Evolutionary conservation across 2,329 filamentous ascomycete genomes (phyloP).

Genomic region (Colletotrichum euphorbiae): DNA sequence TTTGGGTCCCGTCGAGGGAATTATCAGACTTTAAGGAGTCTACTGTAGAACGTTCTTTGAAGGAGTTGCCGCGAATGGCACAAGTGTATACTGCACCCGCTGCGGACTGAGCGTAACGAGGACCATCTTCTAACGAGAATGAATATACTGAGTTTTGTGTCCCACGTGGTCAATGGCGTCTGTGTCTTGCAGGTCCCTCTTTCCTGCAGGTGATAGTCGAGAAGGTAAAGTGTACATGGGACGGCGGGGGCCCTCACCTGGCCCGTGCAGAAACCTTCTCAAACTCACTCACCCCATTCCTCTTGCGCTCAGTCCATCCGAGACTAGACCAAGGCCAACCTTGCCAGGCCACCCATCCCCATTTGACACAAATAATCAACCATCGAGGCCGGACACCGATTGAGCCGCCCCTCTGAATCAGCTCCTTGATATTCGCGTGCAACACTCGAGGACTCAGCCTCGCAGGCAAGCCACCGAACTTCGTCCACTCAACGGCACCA

Average conservation of each 20-base stretch:
- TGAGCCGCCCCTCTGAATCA: neutral
- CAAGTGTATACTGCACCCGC: neutral
- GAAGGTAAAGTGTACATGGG: slow-evolving; percentile 51
- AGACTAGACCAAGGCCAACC: neutral
- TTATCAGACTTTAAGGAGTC: neutral
- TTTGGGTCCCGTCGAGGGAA: neutral
- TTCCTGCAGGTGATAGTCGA: slow-evolving; percentile 24
- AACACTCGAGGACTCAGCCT: neutral
- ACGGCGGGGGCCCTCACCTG: slow-evolving; percentile 21
- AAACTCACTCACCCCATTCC: slow-evolving; percentile 58
- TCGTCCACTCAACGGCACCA: neutral
- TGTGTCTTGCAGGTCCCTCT: neutral
- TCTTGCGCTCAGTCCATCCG: slow-evolving; percentile 27
- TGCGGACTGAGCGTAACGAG: too few species aligned
- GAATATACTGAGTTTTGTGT: slow-evolving; percentile 10
- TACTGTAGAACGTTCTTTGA: neutral
- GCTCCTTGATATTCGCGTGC: neutral
- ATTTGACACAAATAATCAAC: neutral
- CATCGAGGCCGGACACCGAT: neutral
- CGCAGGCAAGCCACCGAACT: neutral
- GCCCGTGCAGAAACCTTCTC: slow-evolving; percentile 60
- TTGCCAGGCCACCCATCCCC: neutral
- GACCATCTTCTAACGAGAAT: neutral
- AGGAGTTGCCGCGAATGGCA: neutral
- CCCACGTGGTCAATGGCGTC: neutral